phyloP scores from a whole-genome alignment of 2,329 filamentous ascomycete species.

The Penicillium sp. region DNA sequence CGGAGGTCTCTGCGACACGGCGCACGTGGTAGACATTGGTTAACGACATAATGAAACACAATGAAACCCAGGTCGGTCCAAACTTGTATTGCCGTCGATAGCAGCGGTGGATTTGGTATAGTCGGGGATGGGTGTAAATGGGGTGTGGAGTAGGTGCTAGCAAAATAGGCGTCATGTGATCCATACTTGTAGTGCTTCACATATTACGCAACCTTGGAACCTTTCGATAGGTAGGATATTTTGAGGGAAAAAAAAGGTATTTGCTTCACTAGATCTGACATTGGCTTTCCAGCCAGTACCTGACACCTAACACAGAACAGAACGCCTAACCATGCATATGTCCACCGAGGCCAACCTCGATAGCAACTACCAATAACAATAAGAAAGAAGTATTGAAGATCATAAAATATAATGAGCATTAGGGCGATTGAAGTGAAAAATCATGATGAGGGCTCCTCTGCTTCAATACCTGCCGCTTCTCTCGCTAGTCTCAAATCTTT shows the following conservation, averaged over 20 bases:
- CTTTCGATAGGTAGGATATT: no score
- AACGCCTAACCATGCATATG: constrained; percentile 34
- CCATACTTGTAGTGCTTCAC: background rate
- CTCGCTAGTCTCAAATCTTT: constrained; percentile 73
- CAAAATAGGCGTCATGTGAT: constrained; percentile 23
- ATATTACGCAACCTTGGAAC: no score
- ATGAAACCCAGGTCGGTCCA: constrained; percentile 53
- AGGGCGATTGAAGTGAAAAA: constrained; percentile 2
- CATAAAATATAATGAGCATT: constrained; percentile 9
- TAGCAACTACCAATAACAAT: constrained; percentile 17
- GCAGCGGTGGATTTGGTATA: background rate
- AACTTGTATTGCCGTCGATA: background rate
- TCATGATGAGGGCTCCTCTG: constrained; percentile 22
- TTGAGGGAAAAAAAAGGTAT: background rate
- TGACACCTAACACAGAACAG: constrained; percentile 4
- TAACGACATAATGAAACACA: constrained; percentile 49
- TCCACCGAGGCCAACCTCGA: constrained; percentile 19
- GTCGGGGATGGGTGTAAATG: background rate
- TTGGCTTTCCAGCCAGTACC: constrained; percentile 4
- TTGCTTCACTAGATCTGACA: constrained; percentile 1
- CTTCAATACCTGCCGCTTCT: constrained; percentile 54
- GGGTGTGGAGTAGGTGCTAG: constrained; percentile 10
- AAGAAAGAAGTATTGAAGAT: constrained; percentile 14
- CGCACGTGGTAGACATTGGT: constrained; percentile 83
- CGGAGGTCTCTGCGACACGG: constrained; percentile 78